phyloP scores from a whole-genome alignment of 768 basidiomycete genomes.

The Lactarius sp. region DNA sequence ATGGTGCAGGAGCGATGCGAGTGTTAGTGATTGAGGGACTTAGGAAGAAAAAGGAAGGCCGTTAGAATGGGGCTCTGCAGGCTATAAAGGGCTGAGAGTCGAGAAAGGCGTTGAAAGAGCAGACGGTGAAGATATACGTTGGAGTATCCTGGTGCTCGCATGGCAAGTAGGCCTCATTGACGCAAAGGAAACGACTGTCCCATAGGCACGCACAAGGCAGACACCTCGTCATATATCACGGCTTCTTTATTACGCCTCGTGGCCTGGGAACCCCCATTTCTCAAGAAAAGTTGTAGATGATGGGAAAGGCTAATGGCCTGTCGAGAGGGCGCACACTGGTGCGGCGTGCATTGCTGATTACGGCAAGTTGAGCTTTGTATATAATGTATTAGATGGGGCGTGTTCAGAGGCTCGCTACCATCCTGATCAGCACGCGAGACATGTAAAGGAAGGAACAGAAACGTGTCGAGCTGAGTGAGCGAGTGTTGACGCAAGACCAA shows the following conservation, averaged over 20 bases:
- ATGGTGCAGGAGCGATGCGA: background rate
- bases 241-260: slow-evolving; percentile 21
- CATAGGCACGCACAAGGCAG: slow-evolving; percentile 20
- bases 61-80: slow-evolving; percentile 15
- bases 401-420: background rate
- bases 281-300: slow-evolving; percentile 10
- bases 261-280: slow-evolving; percentile 18
- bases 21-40: background rate
- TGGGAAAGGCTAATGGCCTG: slow-evolving; percentile 12
- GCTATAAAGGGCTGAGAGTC: slow-evolving; percentile 14
- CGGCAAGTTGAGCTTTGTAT: slow-evolving; percentile 4
- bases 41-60: background rate
- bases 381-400: background rate
- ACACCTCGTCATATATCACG: slow-evolving; percentile 16
- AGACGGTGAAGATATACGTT: slow-evolving; percentile 15
- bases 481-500: background rate
- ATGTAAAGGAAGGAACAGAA: background rate
- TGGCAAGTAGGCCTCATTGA: slow-evolving; percentile 17
- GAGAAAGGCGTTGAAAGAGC: slow-evolving; percentile 7
- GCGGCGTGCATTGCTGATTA: slow-evolving; percentile 12
- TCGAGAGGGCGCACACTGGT: slow-evolving; percentile 10
- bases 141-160: slow-evolving; percentile 11
- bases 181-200: slow-evolving; percentile 15
- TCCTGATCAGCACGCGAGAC: background rate
- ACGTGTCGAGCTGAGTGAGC: background rate